A percentile compares a stretch with the other conserved stretches of the same genome.
Evolutionary conservation across 305 asterid genomes (phyloP).

Genomic region (Fraxinus platypoda): DNA sequence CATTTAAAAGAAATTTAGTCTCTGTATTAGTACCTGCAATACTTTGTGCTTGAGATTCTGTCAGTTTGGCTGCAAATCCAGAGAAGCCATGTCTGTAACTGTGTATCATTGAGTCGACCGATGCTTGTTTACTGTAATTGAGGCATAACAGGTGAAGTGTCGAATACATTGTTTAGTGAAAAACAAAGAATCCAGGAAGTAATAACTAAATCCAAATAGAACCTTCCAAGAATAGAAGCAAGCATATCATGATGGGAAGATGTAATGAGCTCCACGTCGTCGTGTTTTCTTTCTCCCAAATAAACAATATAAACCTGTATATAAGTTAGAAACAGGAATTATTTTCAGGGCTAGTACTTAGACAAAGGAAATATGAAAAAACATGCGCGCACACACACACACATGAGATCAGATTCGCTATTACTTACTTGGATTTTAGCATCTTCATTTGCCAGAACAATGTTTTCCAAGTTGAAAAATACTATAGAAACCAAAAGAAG

Average conservation of each 20-base stretch:
- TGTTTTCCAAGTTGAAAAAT: neutral
- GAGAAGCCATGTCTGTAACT: conserved; percentile 50
- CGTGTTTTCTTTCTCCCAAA: conserved; percentile 35
- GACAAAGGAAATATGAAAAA: neutral
- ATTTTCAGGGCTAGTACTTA: neutral
- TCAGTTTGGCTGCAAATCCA: conserved; percentile 46
- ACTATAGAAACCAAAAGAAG: neutral
- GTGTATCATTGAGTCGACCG: conserved; percentile 34
- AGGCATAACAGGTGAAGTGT: neutral
- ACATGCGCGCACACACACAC: no score
- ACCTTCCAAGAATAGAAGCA: conserved; percentile 41
- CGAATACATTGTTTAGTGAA: neutral
- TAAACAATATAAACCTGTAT: conserved; percentile 32
- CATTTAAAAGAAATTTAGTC: neutral
- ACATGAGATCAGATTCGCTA: no score
- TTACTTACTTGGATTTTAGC: neutral
- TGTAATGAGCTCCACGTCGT: conserved; percentile 18
- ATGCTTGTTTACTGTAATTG: conserved; percentile 25
- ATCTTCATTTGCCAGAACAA: neutral
- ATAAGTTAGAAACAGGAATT: neutral
- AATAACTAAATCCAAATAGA: neutral
- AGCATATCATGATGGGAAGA: conserved; percentile 37
- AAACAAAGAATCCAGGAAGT: neutral
- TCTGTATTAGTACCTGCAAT: conserved; percentile 22
- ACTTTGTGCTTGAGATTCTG: conserved; percentile 31